Percentiles rank a stretch among this genome's conserved stretches.
Evolutionary conservation across 163 green algal species (phyloP).

Genomic region (Smithsoniella earleae): DNA sequence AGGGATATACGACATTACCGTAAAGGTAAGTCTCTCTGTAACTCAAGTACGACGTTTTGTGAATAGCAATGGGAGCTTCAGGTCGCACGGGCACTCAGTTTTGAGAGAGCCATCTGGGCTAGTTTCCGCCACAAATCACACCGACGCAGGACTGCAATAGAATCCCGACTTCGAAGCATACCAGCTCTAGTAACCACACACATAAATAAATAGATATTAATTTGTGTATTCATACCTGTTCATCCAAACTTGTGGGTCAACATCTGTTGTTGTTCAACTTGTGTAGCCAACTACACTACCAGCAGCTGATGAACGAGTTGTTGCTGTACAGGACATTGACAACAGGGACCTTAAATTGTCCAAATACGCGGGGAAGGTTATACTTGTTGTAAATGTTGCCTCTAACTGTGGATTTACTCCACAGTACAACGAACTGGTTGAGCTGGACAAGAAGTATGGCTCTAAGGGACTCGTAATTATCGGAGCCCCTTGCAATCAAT

Average conservation of each 20-base stretch:
- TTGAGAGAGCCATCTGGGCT: neutral
- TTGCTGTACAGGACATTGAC: slow-evolving; percentile 50
- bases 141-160: neutral
- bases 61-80: neutral
- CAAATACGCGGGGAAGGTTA: slow-evolving; percentile 52
- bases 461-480: slow-evolving; percentile 7
- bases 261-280: neutral
- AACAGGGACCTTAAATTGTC: slow-evolving; percentile 41
- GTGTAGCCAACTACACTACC: neutral
- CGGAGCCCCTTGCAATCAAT: slow-evolving; percentile 19
- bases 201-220: neutral
- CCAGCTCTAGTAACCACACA: neutral
- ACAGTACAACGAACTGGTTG: slow-evolving; percentile 29
- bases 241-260: neutral
- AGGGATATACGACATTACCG: slow-evolving; percentile 43
- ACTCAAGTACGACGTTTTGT: neutral
- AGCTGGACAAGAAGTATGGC: slow-evolving; percentile 27
- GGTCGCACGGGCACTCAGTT: neutral
- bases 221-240: neutral
- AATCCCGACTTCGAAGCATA: neutral
- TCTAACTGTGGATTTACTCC: slow-evolving; percentile 48
- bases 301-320: neutral
- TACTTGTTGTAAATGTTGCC: slow-evolving; percentile 64
- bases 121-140: neutral
- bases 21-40: slow-evolving; percentile 35